Evolutionary conservation across 2,329 filamentous ascomycete species (phyloP).

Genomic region (Colletotrichum sp.): DNA sequence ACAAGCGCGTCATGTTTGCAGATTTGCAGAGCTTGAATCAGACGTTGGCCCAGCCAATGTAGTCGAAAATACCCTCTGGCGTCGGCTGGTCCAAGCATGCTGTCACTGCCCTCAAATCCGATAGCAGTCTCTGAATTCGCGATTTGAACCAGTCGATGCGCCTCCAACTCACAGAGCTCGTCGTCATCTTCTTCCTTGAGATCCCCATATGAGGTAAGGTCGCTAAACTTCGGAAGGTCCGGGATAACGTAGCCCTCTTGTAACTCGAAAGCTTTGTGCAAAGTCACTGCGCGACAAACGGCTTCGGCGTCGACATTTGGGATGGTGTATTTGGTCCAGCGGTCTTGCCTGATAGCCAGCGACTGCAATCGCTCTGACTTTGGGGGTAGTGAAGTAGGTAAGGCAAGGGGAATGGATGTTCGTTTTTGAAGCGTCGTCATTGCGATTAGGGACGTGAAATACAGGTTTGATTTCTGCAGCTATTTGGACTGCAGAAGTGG

Average conservation of each 20-base stretch:
- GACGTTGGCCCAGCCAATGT: not conserved
- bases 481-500: no score
- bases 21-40: not conserved
- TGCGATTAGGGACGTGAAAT: not conserved
- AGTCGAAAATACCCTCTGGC: not conserved
- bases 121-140: not conserved
- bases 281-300: not conserved
- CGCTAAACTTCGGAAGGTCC: not conserved
- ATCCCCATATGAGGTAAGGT: accelerated
- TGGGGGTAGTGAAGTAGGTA: not conserved
- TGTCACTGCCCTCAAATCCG: not conserved
- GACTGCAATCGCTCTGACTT: not conserved
- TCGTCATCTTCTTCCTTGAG: not conserved
- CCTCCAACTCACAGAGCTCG: not conserved
- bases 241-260: not conserved
- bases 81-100: not conserved
- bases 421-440: not conserved
- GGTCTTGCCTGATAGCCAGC: not conserved
- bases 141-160: accelerated
- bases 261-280: not conserved
- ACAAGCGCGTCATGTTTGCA: not conserved
- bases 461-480: no score
- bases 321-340: not conserved
- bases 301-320: accelerated
- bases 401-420: not conserved